phyloP scores from a whole-genome alignment of 2,329 filamentous ascomycete genomes.

The Bertia moriformis region DNA sequence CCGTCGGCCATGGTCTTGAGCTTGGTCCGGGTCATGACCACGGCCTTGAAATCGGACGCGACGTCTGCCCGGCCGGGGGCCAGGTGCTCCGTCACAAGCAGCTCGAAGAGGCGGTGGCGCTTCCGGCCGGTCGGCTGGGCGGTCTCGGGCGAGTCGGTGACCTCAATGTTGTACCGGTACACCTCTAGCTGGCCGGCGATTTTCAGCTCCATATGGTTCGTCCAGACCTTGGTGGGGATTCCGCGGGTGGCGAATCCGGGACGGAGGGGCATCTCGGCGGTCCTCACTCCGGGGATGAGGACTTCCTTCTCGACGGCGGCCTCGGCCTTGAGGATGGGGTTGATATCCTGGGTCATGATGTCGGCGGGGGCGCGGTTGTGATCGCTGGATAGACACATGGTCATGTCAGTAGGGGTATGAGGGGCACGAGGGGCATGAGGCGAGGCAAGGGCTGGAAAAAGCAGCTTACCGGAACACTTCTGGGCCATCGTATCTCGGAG shows the following conservation, averaged over 20 bases:
- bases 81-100: background rate
- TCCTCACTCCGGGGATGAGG: background rate
- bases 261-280: background rate
- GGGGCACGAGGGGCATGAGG: slow-evolving; percentile 2
- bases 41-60: background rate
- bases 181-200: background rate
- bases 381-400: slow-evolving; percentile 6
- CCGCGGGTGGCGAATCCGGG: background rate
- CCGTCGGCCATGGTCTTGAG: background rate
- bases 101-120: background rate
- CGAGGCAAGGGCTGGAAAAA: background rate
- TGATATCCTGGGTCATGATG: background rate
- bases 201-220: background rate
- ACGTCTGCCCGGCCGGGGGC: background rate
- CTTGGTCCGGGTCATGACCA: background rate
- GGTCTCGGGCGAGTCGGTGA: background rate
- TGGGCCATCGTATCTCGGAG: background rate
- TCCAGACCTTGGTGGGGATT: background rate
- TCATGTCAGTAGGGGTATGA: slow-evolving; percentile 3
- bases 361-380: background rate
- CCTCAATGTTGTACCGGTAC: background rate
- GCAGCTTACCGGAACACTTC: slow-evolving; percentile 16
- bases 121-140: background rate
- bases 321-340: background rate
- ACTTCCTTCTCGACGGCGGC: background rate